Conservation (phyloP, 139 green algal genomes). For the Axilococcus clingmanii region DNA sequence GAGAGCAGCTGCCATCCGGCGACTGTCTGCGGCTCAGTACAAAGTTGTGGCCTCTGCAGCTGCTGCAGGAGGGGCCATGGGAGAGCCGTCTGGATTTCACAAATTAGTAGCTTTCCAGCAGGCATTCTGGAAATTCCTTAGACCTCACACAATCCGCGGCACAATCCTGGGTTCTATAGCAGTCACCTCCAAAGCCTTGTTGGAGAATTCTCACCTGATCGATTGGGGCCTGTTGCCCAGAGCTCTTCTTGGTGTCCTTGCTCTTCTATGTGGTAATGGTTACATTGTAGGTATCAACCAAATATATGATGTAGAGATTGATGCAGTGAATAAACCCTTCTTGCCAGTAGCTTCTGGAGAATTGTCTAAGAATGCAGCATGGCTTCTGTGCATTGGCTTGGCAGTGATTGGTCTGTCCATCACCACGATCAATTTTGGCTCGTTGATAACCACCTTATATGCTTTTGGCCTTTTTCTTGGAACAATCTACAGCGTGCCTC, state of each 20-base stretch:
- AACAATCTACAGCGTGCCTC: constrained; percentile 93
- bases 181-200: constrained; percentile 54
- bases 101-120: constrained; percentile 46
- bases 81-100: too few species aligned
- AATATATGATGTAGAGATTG: constrained; percentile 93
- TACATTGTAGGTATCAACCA: constrained; percentile 99
- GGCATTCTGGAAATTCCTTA: constrained; percentile 97
- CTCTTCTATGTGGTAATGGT: constrained; percentile 92
- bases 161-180: constrained; percentile 79
- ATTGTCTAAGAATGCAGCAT: constrained; percentile 49
- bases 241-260: constrained; percentile 75
- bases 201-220: constrained; percentile 62
- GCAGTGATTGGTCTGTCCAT: constrained; percentile 66
- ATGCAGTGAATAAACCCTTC: constrained; percentile 97
- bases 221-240: constrained; percentile 81
- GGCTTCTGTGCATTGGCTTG: constrained; percentile 59
- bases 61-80: too few species aligned
- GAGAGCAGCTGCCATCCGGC: too few species aligned
- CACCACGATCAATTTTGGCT: constrained; percentile 70
- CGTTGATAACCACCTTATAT: constrained; percentile 83
- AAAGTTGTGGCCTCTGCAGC: too few species aligned
- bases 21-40: too few species aligned
- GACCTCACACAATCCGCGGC: constrained; percentile 91
- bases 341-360: constrained; percentile 86
- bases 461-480: constrained; percentile 85